Base-by-base conservation (phyloP, 208 protist genomes). In the Leishmania arabica region DNA sequence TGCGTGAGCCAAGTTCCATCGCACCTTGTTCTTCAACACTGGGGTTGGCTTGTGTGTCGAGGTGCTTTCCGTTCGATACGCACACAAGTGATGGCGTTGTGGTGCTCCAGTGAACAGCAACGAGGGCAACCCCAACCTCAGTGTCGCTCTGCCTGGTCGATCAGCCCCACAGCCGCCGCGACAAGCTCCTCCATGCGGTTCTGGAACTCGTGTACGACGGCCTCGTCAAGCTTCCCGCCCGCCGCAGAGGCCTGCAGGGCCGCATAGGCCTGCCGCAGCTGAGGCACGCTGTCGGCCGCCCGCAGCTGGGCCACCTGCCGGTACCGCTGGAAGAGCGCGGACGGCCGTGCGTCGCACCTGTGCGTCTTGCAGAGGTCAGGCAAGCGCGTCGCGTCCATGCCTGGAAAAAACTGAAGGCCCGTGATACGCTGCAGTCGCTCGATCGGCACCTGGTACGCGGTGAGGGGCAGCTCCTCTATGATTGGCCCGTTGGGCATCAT, bases 401-500 rank as follows among this genome's bases (percentile, higher is more conserved):
- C 70, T 0, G 88, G 91, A 68, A 97, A 97, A 80, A 97, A 94
- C 68, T 86, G 85, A 60, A 97, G 84, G n/a, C 94, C 94, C 6
- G 92, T 96, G 68, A 87, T 66, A 13, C 75, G 77, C 82, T 96
- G 88, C 54, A 97, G 68, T 11, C 69, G 68, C 21, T 74, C 82
- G 37, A 94, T 70, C 5, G 89, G 87, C 40, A 97, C 92, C 80
- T 95, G 92, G 74, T 95, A 97, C 45, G 80, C 66, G 27, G 86
- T 90, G 72, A 97, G 90, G 13, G 91, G 92, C 73, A 78, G 78
- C 86, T 96, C 89, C 75, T 90, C 84, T 9, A 86, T 40, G 77
- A 96, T 91, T 31, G 92, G 85, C 3, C 81, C 85, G 84, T 97
- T 97, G 19, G 94, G 94, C 77, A 97, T 86, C 42, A 97, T 66